These are phyloP conservation scores for Cladosporium sphaerospermum DNA, from an alignment of 2,329 filamentous ascomycete genomes.

Conservation along the genomic window DNA sequence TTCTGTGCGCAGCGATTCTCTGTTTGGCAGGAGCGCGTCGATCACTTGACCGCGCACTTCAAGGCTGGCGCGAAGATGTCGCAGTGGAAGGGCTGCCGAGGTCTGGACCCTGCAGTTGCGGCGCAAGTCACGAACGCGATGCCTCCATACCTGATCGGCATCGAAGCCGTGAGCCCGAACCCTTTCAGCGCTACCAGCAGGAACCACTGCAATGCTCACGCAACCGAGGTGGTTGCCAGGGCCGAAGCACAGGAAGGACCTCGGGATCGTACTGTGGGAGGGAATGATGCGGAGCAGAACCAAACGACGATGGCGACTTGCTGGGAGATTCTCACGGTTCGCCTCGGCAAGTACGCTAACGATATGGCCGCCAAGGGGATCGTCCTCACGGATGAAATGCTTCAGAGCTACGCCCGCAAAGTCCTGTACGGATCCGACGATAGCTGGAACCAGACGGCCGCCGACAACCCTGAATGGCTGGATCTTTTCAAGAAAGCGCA, in stretches of 20 bases:
- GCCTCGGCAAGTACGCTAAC: conserved; percentile 40
- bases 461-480: conserved; percentile 41
- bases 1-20: conserved; percentile 45
- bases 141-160: conserved; percentile 47
- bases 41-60: conserved; percentile 52
- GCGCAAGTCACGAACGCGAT: conserved; percentile 46
- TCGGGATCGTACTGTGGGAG: neutral
- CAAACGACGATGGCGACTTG: conserved; percentile 32
- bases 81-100: conserved; percentile 51
- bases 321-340: conserved; percentile 45
- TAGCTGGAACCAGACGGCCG: conserved; percentile 38
- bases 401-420: conserved; percentile 42
- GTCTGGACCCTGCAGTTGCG: conserved; percentile 43
- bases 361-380: conserved; percentile 34
- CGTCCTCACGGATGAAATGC: conserved; percentile 43
- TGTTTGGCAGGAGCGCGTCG: conserved; percentile 46
- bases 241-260: conserved; percentile 7
- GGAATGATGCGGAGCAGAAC: neutral
- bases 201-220: conserved; percentile 18
- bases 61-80: conserved; percentile 47
- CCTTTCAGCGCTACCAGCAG: conserved; percentile 41
- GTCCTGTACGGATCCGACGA: conserved; percentile 46
- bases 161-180: conserved; percentile 40
- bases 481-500: conserved; percentile 46
- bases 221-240: conserved; percentile 7